Evolutionary conservation across 208 protist species (phyloP).

Genomic region (Eutreptiella sp.): DNA sequence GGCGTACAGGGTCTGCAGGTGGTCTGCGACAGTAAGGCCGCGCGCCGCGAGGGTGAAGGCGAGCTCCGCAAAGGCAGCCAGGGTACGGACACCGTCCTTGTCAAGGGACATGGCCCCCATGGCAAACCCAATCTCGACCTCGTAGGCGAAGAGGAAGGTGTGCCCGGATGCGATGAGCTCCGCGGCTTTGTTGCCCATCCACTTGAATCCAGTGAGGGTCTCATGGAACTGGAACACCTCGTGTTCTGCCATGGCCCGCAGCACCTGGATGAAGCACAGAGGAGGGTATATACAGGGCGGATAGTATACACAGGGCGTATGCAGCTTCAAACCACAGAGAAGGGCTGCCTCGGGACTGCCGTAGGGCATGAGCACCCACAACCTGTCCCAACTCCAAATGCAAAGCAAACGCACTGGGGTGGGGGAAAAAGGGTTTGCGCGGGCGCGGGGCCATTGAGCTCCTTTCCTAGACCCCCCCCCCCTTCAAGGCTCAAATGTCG

Average conservation of each 20-base stretch:
- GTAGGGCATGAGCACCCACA: too few relatives aligned
- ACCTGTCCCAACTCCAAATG: too few relatives aligned
- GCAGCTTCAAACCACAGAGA: too few relatives aligned
- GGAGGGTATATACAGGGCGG: too few relatives aligned
- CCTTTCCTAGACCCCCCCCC: too few relatives aligned
- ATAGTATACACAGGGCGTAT: too few relatives aligned
- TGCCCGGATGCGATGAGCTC: conserved; percentile 40
- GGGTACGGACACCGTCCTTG: conserved; percentile 94
- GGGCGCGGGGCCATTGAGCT: too few relatives aligned
- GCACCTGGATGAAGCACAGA: conserved; percentile 67
- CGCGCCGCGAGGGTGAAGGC: conserved; percentile 53
- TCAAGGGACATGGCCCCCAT: conserved; percentile 73
- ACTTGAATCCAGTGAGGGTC: conserved; percentile 98
- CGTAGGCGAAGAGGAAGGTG: conserved; percentile 82
- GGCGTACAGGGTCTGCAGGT: conserved; percentile 65
- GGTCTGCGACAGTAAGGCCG: conserved; percentile 40
- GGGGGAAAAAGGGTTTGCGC: too few relatives aligned
- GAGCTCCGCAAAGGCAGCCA: conserved; percentile 80
- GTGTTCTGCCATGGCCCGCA: conserved; percentile 76
- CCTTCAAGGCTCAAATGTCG: too few relatives aligned
- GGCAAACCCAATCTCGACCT: conserved; percentile 96
- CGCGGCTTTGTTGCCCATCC: conserved; percentile 82
- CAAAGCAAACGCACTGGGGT: too few relatives aligned
- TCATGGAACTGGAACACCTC: conserved; percentile 84
- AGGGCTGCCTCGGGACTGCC: too few relatives aligned